Conservation (phyloP, 208 protist species). For the Herpetomonas tarakana region DNA sequence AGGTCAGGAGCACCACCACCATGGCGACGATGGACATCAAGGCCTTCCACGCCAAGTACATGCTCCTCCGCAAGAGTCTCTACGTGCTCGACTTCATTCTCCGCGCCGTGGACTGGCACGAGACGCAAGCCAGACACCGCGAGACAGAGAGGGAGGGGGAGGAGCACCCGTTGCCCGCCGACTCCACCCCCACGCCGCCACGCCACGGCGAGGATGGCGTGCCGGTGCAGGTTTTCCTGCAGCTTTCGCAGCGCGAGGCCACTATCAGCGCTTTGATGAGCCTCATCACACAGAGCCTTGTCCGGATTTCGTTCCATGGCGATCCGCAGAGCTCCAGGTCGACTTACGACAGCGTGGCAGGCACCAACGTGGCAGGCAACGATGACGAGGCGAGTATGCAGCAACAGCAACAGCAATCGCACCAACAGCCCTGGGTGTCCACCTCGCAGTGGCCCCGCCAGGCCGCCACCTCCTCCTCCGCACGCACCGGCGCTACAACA, state of each 20-base stretch:
- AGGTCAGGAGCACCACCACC: neutral
- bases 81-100: conserved; percentile 16
- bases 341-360: neutral
- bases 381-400: neutral
- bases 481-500: neutral
- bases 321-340: too few species aligned
- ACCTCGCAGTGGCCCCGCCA: too few species aligned
- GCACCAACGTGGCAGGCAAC: neutral
- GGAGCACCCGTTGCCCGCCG: neutral
- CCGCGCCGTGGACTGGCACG: neutral
- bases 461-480: neutral
- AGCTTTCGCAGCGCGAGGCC: neutral
- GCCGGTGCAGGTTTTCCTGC: too few species aligned
- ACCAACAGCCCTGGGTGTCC: too few species aligned
- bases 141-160: too few species aligned
- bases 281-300: conserved; percentile 14
- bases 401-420: too few species aligned
- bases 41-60: conserved; percentile 16
- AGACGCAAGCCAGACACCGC: too few species aligned
- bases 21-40: neutral
- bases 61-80: conserved; percentile 21
- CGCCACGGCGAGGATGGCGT: too few species aligned
- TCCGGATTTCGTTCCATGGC: conserved; percentile 5
- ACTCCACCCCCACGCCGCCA: neutral
- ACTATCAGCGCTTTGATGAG: conserved; percentile 8